Percentiles rank a stretch among this genome's conserved stretches.
These are phyloP conservation scores for Aspergillus viridinutans DNA, from an alignment of 2,329 filamentous ascomycete species.

Conservation along the genomic window DNA sequence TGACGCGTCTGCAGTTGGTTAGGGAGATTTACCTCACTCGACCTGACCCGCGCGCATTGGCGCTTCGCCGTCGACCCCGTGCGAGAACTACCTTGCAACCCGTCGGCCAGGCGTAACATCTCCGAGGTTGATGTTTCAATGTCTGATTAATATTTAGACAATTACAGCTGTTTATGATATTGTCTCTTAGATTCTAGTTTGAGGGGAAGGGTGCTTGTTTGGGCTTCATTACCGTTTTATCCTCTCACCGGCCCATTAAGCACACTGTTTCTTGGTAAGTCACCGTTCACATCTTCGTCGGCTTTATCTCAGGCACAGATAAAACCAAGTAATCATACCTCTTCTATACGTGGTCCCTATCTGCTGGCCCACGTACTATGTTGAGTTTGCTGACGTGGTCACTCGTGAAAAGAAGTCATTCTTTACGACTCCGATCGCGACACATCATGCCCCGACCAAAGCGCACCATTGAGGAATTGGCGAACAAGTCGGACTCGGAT, in stretches of 20 bases:
- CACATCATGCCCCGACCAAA: conserved; percentile 35
- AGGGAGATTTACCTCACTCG: background rate
- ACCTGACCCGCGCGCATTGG: background rate
- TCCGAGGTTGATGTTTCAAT: background rate
- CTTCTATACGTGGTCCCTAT: background rate
- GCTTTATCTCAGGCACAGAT: background rate
- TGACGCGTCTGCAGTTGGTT: background rate
- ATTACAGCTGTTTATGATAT: background rate
- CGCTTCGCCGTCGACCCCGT: background rate
- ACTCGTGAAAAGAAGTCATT: background rate
- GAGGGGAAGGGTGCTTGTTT: background rate
- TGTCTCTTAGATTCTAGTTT: background rate
- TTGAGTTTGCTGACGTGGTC: conserved; percentile 9
- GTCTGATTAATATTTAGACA: background rate
- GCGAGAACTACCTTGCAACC: background rate
- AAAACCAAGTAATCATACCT: background rate
- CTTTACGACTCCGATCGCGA: conserved; percentile 2
- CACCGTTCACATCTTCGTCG: background rate
- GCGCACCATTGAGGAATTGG: conserved; percentile 42
- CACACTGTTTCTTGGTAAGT: background rate
- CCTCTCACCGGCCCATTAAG: background rate
- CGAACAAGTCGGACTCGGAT: conserved; percentile 41
- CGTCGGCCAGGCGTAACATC: background rate
- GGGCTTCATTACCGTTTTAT: background rate
- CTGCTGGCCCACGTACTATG: background rate